Evolutionary conservation across 1,284 basidiomycete species (phyloP).

Genomic region (Gymnopus androsaceus): DNA sequence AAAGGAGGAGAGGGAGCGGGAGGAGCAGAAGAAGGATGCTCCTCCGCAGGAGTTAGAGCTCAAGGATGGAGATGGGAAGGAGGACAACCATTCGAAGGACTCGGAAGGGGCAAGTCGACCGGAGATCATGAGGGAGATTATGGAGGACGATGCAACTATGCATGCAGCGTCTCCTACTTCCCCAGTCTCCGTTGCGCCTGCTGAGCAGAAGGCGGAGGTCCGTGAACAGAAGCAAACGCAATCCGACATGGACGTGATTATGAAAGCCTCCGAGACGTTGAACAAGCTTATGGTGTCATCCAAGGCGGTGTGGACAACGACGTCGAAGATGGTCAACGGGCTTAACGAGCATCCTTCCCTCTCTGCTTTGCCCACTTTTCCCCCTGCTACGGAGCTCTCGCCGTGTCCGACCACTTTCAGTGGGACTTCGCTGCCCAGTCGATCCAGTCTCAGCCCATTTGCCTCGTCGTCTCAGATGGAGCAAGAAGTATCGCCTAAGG

Average conservation of each 20-base stretch:
- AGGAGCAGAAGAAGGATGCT: slow-evolving; percentile 14
- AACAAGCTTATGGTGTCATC: not conserved
- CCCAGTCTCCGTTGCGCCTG: not conserved
- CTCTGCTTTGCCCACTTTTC: not conserved
- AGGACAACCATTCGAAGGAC: not conserved
- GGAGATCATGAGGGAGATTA: too few relatives aligned
- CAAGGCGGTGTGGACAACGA: too few relatives aligned
- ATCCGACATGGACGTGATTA: slow-evolving; percentile 2
- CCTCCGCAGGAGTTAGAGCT: not conserved
- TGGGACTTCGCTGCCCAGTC: too few relatives aligned
- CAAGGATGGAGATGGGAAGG: slow-evolving; percentile 6
- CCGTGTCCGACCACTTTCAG: too few relatives aligned
- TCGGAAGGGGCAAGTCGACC: too few relatives aligned
- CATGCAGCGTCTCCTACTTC: not conserved
- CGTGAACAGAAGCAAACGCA: not conserved
- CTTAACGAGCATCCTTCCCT: not conserved
- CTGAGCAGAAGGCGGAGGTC: not conserved
- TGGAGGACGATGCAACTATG: not conserved
- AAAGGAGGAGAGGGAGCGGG: slow-evolving; percentile 22
- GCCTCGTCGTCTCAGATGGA: too few relatives aligned
- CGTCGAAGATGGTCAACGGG: not conserved
- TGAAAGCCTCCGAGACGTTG: slow-evolving; percentile 3
- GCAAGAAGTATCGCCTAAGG: too few relatives aligned
- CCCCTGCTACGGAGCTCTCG: too few relatives aligned
- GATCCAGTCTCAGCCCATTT: too few relatives aligned